Evolutionary conservation across 257 asterid species (phyloP).

Genomic region (Ilex aquifolium): DNA sequence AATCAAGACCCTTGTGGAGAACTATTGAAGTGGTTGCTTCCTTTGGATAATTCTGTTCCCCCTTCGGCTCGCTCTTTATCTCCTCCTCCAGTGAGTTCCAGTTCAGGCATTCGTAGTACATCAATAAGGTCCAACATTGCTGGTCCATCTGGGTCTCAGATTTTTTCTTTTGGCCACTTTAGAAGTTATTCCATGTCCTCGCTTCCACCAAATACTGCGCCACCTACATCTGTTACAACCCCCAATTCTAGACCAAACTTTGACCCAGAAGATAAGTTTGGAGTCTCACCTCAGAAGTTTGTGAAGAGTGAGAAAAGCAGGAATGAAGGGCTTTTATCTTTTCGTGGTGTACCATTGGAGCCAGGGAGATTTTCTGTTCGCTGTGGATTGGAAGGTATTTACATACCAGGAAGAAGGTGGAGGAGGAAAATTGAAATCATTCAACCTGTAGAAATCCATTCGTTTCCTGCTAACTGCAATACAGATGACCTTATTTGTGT

Average conservation of each 20-base stretch:
- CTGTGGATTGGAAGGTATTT: constrained; percentile 97
- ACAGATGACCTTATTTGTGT: constrained; percentile 92
- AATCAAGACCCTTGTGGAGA: constrained; percentile 75
- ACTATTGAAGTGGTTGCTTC: constrained; percentile 88
- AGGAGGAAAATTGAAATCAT: constrained; percentile 87
- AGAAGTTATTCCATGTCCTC: constrained; percentile 99
- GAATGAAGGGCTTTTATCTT: constrained; percentile 71
- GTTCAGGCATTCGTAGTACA: constrained; percentile 64
- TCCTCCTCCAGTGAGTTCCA: constrained; percentile 62
- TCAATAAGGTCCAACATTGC: constrained; percentile 54
- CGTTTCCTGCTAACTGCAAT: constrained; percentile 81
- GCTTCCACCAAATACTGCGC: constrained; percentile 61
- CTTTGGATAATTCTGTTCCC: constrained; percentile 77
- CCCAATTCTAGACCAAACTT: constrained; percentile 43
- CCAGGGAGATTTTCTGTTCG: constrained; percentile 90
- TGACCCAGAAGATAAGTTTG: constrained; percentile 75
- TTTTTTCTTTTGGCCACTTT: constrained; percentile 80
- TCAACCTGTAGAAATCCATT: constrained; percentile 80
- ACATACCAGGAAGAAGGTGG: constrained; percentile 94
- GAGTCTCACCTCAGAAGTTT: constrained; percentile 59
- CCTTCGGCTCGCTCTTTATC: constrained; percentile 63
- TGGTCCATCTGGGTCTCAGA: constrained; percentile 76
- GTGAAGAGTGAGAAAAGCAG: constrained; percentile 49
- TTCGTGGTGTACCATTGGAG: constrained; percentile 87
- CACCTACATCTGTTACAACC: constrained; percentile 49